Evolutionary conservation across 208 protist species (phyloP).

Genomic region (Trypanosoma rangeli): DNA sequence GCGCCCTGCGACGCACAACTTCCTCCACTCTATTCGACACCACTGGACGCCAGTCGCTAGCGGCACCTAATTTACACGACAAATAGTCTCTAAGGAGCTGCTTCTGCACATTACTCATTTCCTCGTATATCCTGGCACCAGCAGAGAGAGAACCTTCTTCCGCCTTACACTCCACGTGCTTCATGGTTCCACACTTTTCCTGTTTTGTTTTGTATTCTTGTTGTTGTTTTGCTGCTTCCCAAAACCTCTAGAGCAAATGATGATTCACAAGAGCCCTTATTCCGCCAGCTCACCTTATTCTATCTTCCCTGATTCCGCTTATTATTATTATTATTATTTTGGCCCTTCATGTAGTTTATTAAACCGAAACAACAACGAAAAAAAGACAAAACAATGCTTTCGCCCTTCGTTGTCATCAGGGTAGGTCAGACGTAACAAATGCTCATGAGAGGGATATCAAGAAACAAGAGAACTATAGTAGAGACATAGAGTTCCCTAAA

Average conservation of each 20-base stretch:
- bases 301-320: too few species aligned
- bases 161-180: neutral
- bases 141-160: conserved; percentile 2
- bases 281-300: neutral
- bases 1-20: conserved; percentile 42
- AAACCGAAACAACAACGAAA: neutral
- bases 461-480: neutral
- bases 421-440: neutral
- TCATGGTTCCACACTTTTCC: neutral
- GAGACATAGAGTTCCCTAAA: neutral
- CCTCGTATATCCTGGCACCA: conserved; percentile 50
- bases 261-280: neutral
- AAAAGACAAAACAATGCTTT: neutral
- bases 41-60: conserved; percentile 3
- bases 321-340: too few species aligned
- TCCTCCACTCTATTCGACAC: conserved; percentile 22
- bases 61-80: conserved; percentile 14
- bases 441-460: neutral
- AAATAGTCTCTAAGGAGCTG: conserved; percentile 45
- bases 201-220: neutral
- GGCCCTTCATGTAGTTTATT: too few species aligned
- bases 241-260: neutral
- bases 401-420: neutral
- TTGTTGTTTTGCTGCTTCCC: too few species aligned
- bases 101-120: conserved; percentile 62